Base-by-base conservation (phyloP, 2,329 filamentous ascomycete genomes). In the Rutstroemia sp. region DNA sequence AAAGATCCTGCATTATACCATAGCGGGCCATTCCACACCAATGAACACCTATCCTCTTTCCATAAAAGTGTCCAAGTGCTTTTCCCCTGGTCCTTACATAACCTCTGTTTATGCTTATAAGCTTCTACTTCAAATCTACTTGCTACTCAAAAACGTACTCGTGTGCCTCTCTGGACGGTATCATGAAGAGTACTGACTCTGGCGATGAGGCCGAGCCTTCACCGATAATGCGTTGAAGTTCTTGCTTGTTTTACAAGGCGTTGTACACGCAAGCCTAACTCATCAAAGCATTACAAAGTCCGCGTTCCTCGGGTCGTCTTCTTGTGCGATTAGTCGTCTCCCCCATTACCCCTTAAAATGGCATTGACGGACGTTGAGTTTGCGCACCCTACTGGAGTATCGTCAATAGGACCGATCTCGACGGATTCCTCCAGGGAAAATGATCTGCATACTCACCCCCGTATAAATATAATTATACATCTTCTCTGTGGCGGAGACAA, bases 221-320 rank as follows among this genome's bases (percentile, higher is more conserved):
- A 2, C 49, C 23, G 37, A 23, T 42, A 54, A 54, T 49, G 52
- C 52, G 48, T 54, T 54, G 44, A 54, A 41, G 39, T 16, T 49
- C 30, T 34, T 34, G n/a, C 44, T 54, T 54, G 52, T 54, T 54
- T 54, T 41, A 39, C 49, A 48, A 48, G 21, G 21, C 4, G 23
- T n/a, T 48, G 16, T 41, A 41, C 39, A 16, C 10, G 44, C 52
- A 54, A 30, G 44, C 52, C 21, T 4, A 25, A 49, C 42, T 21
- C 23, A 21, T 37, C 46, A n/a, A 48, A 48, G 37, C 30, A 39
- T 19, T n/a, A 38, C 34, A 30, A 30, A 30, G 39, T 14, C 7
- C 18, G 39, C 18, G 18, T n/a, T n/a, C 5, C 6, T 41, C 39
- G 39, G 39, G 16, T 41, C 27, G 27, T 30, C 27, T 30, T 30